Base-by-base conservation (phyloP, 345 rosid genomes). In the Salix purpurea region DNA sequence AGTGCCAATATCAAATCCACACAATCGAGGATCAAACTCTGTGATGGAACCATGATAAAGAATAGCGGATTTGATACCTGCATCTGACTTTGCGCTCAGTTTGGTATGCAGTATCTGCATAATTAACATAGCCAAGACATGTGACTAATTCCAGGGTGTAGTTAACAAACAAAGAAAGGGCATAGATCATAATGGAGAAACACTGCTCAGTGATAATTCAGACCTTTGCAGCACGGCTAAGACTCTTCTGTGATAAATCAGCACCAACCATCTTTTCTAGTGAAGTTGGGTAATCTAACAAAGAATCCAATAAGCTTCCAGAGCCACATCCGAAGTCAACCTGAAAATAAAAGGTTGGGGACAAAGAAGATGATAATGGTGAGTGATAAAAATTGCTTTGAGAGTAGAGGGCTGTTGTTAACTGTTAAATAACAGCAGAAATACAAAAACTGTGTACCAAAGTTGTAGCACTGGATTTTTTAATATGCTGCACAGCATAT, bases 271-370 rank as follows among this genome's bases (percentile, higher is more conserved):
- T 82, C 81, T 84, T 88, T 83, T 88, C 85, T 77, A 95, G 85
- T 24, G 97, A 78, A 60, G 90, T 90, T 61, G 92, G 87, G 83
- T 88, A 87, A 80, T 93, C 93, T 82, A 95, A 84, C 67, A 95
- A 78, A 71, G 97, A 90, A 70, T 92, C 90, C 83, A 93, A 78
- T 74, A 93, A 86, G 83, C 99, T 93, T 80, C 99, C 99, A 52
- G 99, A 89, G 71, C 97, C 94, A 72, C 97, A 95, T 64, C 99
- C 99, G 85, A 91, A 91, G 81, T 95, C 99, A 86, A 87, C 90
- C 97, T 91, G 79, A 75, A 76, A 71, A 56, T 77, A 69, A 32
- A 79, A 62, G 39, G 6, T 12, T 7, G 11, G 71, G 24, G 21
- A 64, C 21, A 34, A 64, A 77, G 39, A 37, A 26, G 44, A 46